Conservation (phyloP, 139 green algal species). For the Coccomyxa sp. region DNA sequence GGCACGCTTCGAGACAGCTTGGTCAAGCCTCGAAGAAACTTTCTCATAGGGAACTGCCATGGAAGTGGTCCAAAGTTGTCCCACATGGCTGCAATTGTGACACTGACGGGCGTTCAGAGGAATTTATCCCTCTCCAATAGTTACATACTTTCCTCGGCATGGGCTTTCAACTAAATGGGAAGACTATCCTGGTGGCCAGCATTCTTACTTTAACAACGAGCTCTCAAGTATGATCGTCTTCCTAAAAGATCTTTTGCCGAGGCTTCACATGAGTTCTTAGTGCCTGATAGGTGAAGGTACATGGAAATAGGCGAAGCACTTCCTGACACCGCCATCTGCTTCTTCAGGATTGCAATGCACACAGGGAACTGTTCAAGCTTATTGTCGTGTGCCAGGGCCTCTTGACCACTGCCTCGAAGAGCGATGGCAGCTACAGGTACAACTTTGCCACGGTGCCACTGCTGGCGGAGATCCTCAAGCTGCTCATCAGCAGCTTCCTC, state of each 20-base stretch:
- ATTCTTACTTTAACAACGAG: constrained; percentile 8
- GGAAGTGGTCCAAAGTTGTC: no score
- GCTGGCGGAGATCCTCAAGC: constrained; percentile 51
- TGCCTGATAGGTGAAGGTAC: background rate
- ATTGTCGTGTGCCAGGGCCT: constrained; percentile 32
- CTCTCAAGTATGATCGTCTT: background rate
- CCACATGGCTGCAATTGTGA: no score
- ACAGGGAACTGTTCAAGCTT: background rate
- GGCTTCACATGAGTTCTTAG: background rate
- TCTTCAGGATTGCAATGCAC: no score
- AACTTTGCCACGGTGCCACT: constrained; percentile 59
- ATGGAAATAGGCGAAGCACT: background rate
- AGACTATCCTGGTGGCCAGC: background rate
- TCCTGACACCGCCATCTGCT: background rate
- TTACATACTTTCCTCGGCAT: no score
- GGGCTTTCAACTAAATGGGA: background rate
- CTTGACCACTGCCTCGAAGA: constrained; percentile 41
- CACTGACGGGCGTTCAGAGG: no score
- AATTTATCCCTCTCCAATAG: no score
- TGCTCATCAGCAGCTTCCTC: constrained; percentile 30
- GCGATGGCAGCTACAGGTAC: constrained; percentile 41
- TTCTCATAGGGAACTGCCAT: no score
- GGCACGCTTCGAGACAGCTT: no score
- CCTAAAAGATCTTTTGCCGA: background rate
- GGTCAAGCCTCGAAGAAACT: no score